Evolutionary conservation across 805 yeast species (phyloP).

Genomic region (Starmerella sirachaensis): DNA sequence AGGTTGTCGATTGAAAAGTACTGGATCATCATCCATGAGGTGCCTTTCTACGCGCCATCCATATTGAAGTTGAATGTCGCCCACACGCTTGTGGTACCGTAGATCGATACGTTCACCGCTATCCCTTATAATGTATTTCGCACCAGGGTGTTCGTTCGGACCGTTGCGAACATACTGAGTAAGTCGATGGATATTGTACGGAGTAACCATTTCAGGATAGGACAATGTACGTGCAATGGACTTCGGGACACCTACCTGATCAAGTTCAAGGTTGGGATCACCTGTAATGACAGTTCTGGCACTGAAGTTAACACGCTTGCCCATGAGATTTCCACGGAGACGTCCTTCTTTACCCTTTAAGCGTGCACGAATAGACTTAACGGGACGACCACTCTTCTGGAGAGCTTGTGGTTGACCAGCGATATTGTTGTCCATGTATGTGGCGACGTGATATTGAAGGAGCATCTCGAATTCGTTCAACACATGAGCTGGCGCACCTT

Average conservation of each 20-base stretch:
- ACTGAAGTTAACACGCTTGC: slow-evolving; percentile 97
- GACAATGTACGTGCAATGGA: slow-evolving; percentile 91
- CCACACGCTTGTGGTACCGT: slow-evolving; percentile 94
- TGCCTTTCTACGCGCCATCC: slow-evolving; percentile 99
- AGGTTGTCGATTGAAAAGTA: slow-evolving; percentile 96
- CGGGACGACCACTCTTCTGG: slow-evolving; percentile 97
- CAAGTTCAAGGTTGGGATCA: slow-evolving; percentile 94
- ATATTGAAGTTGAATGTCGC: slow-evolving; percentile 92
- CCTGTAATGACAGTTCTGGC: slow-evolving; percentile 99
- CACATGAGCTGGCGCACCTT: slow-evolving; percentile 98
- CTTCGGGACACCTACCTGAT: slow-evolving; percentile 97
- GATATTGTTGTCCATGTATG: slow-evolving; percentile 98
- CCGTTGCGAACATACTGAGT: slow-evolving; percentile 94
- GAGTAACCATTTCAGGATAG: slow-evolving; percentile 96
- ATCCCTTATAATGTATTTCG: slow-evolving; percentile 94
- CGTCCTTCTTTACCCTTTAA: slow-evolving; percentile 99
- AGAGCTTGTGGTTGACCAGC: slow-evolving; percentile 99
- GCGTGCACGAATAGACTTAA: slow-evolving; percentile 97
- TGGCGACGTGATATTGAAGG: slow-evolving; percentile 94
- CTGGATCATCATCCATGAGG: slow-evolving; percentile 94
- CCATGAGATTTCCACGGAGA: slow-evolving; percentile 96
- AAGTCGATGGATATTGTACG: slow-evolving; percentile 85
- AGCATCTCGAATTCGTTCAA: slow-evolving; percentile 91
- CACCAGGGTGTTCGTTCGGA: slow-evolving; percentile 99
- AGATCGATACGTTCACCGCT: slow-evolving; percentile 98